A percentile compares a stretch with the other conserved stretches of the same genome.
Conservation (phyloP, 768 basidiomycete species). For the Imleria badia region DNA sequence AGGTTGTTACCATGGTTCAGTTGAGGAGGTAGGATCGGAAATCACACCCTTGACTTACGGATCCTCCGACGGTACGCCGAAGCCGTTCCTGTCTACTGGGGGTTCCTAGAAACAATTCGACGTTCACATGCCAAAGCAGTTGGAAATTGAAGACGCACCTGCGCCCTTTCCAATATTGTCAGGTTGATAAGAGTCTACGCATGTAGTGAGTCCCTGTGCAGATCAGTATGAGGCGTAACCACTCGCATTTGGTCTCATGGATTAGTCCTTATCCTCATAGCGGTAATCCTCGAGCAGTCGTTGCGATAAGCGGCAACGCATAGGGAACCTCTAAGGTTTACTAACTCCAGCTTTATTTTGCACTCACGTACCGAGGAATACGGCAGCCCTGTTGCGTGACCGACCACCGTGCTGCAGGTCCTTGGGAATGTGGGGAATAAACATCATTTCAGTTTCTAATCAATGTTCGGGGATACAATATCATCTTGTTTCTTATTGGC, state of each 20-base stretch:
- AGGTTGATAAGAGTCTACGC: conserved; percentile 59
- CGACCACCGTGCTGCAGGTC: conserved; percentile 42
- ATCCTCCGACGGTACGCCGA: conserved; percentile 68
- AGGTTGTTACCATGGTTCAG: conserved; percentile 37
- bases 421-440: conserved; percentile 48
- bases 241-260: conserved; percentile 55
- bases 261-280: conserved; percentile 65
- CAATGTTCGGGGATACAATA: too few relatives aligned
- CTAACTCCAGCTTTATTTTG: too few relatives aligned
- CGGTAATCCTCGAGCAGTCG: conserved; percentile 51
- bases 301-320: conserved; percentile 58
- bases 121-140: neutral
- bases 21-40: neutral
- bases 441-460: neutral
- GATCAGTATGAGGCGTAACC: neutral
- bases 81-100: conserved; percentile 62
- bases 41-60: conserved; percentile 39
- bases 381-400: conserved; percentile 52
- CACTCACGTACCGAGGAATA: conserved; percentile 55
- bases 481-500: too few relatives aligned
- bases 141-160: conserved; percentile 31
- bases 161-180: conserved; percentile 61
- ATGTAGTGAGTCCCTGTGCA: neutral
- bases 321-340: conserved; percentile 47
- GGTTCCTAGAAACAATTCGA: conserved; percentile 33